Evolutionary conservation across 306 rosid genomes (phyloP).

Genomic region (Pterocarpus santalinus): DNA sequence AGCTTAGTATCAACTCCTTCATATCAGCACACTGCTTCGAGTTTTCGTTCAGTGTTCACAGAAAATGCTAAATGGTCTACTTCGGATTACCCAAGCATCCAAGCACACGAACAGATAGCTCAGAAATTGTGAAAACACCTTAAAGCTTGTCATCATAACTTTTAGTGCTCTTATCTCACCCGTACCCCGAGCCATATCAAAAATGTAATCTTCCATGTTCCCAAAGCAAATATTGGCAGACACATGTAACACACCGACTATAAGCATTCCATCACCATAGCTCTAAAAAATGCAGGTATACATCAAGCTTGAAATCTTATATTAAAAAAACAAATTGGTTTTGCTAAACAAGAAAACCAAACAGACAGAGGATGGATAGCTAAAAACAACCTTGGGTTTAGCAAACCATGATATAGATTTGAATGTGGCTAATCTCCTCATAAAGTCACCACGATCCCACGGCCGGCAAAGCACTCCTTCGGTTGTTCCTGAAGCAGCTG

Average conservation of each 20-base stretch:
- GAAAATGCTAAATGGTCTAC: too few relatives aligned
- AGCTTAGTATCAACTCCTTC: too few relatives aligned
- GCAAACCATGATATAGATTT: constrained; percentile 99
- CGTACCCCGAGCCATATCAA: not conserved
- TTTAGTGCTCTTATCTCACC: not conserved
- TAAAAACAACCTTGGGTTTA: constrained; percentile 77
- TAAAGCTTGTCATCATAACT: too few relatives aligned
- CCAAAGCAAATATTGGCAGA: not conserved
- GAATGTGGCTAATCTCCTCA: constrained; percentile 83
- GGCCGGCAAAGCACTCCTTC: constrained; percentile 75
- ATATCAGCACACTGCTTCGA: too few relatives aligned
- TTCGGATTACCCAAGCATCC: too few relatives aligned
- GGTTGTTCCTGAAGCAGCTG: constrained; percentile 43
- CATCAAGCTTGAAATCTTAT: too few relatives aligned
- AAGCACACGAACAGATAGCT: too few relatives aligned
- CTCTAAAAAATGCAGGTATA: too few relatives aligned
- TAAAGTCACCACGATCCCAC: constrained; percentile 90
- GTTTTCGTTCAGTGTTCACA: too few relatives aligned
- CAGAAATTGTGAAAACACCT: too few relatives aligned
- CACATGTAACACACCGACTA: not conserved
- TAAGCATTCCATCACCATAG: not conserved
- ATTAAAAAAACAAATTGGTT: too few relatives aligned
- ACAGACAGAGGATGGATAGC: constrained; percentile 3
- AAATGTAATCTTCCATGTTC: too few relatives aligned
- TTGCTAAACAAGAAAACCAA: not conserved